Percentiles rank a stretch among this genome's conserved stretches.
Evolutionary conservation across 495 filamentous ascomycete species (phyloP).

Genomic region (Neurospora pannonica): DNA sequence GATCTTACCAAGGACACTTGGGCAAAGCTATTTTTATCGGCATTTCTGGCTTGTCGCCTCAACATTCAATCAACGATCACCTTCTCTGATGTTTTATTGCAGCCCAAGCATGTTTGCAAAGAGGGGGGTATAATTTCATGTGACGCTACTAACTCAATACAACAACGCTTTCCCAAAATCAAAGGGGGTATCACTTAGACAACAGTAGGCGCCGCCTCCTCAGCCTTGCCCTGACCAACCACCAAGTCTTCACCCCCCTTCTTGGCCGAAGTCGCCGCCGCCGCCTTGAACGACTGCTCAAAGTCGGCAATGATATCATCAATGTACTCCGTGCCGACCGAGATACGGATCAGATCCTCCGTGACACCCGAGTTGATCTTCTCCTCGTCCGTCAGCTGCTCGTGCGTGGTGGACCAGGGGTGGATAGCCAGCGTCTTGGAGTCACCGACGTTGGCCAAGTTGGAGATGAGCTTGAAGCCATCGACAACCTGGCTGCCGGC

Average conservation of each 20-base stretch:
- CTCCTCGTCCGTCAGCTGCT: conserved; percentile 84
- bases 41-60: background rate
- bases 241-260: conserved; percentile 7
- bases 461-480: conserved; percentile 88
- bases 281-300: conserved; percentile 72
- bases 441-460: conserved; percentile 70
- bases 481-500: conserved; percentile 86
- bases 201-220: conserved; percentile 27
- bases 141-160: background rate
- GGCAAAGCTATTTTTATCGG: background rate
- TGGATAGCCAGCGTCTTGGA: conserved; percentile 95
- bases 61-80: background rate
- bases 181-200: conserved; percentile 12
- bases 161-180: background rate
- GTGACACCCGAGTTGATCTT: conserved; percentile 72
- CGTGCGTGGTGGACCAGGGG: conserved; percentile 92
- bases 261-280: conserved; percentile 23
- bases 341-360: conserved; percentile 91
- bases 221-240: conserved; percentile 18
- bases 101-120: background rate
- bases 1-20: background rate
- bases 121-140: background rate
- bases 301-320: conserved; percentile 98
- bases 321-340: conserved; percentile 94
- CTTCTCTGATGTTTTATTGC: background rate